A percentile compares a stretch with the other conserved stretches of the same genome.
Evolutionary conservation across 2,329 filamentous ascomycete genomes (phyloP).

Genomic region (Penicillium thymicola): DNA sequence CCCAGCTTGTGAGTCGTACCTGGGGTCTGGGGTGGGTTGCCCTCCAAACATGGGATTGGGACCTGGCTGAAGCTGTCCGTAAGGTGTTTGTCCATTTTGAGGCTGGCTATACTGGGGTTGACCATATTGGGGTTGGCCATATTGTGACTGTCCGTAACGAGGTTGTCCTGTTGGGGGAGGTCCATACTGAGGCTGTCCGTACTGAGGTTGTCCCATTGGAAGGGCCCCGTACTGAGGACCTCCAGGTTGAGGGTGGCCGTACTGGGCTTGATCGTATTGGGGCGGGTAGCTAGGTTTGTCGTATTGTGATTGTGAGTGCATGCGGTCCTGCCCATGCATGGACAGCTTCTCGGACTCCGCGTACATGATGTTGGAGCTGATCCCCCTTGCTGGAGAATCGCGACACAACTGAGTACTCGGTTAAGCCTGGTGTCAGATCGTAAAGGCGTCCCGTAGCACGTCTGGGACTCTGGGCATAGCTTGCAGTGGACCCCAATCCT

Average conservation of each 20-base stretch:
- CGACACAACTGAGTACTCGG: background rate
- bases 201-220: background rate
- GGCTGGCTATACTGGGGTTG: background rate
- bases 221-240: background rate
- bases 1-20: background rate
- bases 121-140: background rate
- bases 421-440: background rate
- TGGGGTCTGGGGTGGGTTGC: background rate
- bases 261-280: background rate
- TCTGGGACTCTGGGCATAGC: background rate
- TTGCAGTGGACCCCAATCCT: background rate
- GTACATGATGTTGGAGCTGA: background rate
- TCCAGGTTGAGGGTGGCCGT: background rate
- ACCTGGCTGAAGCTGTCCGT: background rate
- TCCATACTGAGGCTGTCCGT: background rate
- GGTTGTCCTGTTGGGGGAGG: too few species aligned
- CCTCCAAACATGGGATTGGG: background rate
- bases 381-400: background rate
- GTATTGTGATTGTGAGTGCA: background rate
- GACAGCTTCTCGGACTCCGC: background rate
- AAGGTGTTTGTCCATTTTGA: background rate
- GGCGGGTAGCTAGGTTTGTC: background rate
- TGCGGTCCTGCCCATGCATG: background rate
- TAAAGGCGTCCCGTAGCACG: background rate
- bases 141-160: background rate